These are phyloP conservation scores for Fagopyrum homotropicum DNA, from an alignment of 148 eudicot genomes.

Conservation along the genomic window DNA sequence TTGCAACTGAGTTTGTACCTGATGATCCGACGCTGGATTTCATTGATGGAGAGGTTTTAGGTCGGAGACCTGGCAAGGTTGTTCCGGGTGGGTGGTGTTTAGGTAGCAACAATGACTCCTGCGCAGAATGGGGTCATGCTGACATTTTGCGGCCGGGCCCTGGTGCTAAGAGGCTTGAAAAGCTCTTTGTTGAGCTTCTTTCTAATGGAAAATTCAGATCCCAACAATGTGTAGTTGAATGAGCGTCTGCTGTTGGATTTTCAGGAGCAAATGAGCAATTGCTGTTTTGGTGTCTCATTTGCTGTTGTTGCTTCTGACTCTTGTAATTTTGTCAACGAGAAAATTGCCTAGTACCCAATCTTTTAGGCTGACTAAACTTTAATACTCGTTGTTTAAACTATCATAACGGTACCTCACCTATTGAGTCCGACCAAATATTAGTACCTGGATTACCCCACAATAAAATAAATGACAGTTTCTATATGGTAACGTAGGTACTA, in stretches of 20 bases:
- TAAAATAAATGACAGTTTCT: no score
- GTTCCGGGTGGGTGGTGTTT: slow-evolving; percentile 97
- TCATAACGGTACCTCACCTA: no score
- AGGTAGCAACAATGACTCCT: slow-evolving; percentile 46
- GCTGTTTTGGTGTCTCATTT: no score
- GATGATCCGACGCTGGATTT: slow-evolving; percentile 68
- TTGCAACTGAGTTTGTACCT: slow-evolving; percentile 54
- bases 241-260: neutral
- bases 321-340: no score
- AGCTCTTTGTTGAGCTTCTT: slow-evolving; percentile 36
- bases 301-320: no score
- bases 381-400: no score
- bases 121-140: slow-evolving; percentile 83
- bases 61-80: slow-evolving; percentile 44
- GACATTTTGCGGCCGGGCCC: slow-evolving; percentile 72
- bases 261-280: no score
- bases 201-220: slow-evolving; percentile 38
- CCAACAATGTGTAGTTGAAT: slow-evolving; percentile 52
- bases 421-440: no score
- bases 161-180: slow-evolving; percentile 71
- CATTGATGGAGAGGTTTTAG: slow-evolving; percentile 61
- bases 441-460: no score
- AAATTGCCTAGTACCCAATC: no score
- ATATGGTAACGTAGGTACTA: no score
- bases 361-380: no score